phyloP scores from a whole-genome alignment of 148 eudicot species.

The Rhododendron simsii region DNA sequence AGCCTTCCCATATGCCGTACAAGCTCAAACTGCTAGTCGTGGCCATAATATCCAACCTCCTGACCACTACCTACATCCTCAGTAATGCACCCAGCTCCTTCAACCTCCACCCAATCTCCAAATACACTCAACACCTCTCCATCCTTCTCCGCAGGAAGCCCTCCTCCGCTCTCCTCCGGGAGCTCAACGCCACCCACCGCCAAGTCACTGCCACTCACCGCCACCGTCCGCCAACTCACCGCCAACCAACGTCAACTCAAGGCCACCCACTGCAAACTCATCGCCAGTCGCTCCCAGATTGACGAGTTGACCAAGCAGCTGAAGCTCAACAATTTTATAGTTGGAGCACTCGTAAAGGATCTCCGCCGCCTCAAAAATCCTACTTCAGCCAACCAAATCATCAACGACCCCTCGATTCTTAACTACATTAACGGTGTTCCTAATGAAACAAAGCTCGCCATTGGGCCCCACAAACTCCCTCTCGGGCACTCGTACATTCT shows the following conservation, averaged over 20 bases:
- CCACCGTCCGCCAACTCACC: background rate
- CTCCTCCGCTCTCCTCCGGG: background rate
- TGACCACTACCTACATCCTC: constrained; percentile 25
- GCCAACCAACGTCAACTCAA: background rate
- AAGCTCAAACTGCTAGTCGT: constrained; percentile 29
- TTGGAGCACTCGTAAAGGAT: constrained; percentile 16
- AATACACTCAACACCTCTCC: constrained; percentile 16
- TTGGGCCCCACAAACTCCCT: constrained; percentile 20
- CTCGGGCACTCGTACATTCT: constrained; percentile 15
- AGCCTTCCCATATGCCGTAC: constrained; percentile 4
- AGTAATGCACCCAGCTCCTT: constrained; percentile 1
- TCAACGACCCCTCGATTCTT: background rate
- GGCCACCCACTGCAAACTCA: constrained; percentile 17
- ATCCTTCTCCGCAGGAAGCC: constrained; percentile 12
- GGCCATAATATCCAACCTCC: constrained; percentile 26
- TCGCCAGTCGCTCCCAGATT: constrained; percentile 16
- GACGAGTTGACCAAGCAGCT: constrained; percentile 20
- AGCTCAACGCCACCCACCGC: constrained; percentile 26
- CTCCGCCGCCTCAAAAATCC: constrained; percentile 1
- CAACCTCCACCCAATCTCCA: constrained; percentile 12
- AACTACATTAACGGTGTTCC: constrained; percentile 8
- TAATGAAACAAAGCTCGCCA: constrained; percentile 18
- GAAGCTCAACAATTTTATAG: background rate
- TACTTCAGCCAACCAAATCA: background rate
- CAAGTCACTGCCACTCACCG: background rate